Base-by-base conservation (phyloP, 495 filamentous ascomycete species). In the Tuber melanosporum region DNA sequence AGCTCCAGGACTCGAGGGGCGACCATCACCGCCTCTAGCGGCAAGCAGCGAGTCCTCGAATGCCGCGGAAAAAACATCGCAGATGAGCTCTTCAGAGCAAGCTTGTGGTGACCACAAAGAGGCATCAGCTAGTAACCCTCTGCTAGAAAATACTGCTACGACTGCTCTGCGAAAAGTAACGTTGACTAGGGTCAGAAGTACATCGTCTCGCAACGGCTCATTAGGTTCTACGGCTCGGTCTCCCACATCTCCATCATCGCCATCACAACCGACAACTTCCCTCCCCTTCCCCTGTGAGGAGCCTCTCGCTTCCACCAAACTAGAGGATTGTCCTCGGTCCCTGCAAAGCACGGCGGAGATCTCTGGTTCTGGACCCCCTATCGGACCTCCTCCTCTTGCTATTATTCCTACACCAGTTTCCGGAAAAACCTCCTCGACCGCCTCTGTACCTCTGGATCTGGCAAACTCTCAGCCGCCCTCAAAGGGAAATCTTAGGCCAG, bases 31-130 rank as follows among this genome's bases (percentile, higher is more conserved):
- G 71, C 74, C 77, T 78, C 52, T 41, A 52, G 75, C 71, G 39
- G 75, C 71, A 77, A 80, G 77, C 73, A 80, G 78, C 66, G 69
- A 66, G 36, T 80, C 78, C 36, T 80, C 78, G 32, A 81, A 80
- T 77, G 74, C 74, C 70, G 74, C 77, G 78, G 79, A 81, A 70
- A 74, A 66, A 66, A 36, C 26, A 14, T 69, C 45, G 74, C 52
- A 19, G 44, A 49, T 22, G 44, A 41, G 52, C 43, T 49, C 20
- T 41, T 22, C 72, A 41, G 52, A 32, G 45, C 41, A 26, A 45
- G 26, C 32, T 52, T 66, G 57, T 32, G 15, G 32, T 26, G 26
- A 15, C 57, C n/a, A 7, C 36, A 43, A 46, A n/a, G 57, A 66
- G 26, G 44, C 41, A 36, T 26, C 52, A 14, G 52, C 52, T 70